Percentiles rank a stretch among this genome's conserved stretches.
Evolutionary conservation across 768 basidiomycete species (phyloP).

Genomic region (Lactarius hengduanensis): DNA sequence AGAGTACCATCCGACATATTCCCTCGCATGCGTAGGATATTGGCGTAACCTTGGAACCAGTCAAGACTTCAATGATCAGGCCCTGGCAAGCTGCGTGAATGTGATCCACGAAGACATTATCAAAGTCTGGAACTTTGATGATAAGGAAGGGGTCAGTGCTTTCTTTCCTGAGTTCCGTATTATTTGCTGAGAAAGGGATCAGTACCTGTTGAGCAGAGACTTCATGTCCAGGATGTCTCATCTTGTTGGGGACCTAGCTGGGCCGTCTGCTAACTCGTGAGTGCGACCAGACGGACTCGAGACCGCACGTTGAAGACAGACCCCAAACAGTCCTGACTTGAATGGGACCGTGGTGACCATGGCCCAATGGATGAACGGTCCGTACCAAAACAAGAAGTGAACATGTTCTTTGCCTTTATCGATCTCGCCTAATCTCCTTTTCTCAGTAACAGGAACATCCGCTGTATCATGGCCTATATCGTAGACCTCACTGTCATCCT

Average conservation of each 20-base stretch:
- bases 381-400: conserved; percentile 2
- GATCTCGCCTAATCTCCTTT: not conserved
- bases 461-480: conserved; percentile 17
- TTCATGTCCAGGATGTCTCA: conserved; percentile 3
- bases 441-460: not conserved
- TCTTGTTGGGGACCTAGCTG: conserved; percentile 2
- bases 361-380: not conserved
- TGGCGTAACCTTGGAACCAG: conserved; percentile 19
- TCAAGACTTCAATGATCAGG: not conserved
- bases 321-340: not conserved
- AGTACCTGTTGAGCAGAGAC: conserved; percentile 8
- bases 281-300: not conserved
- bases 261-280: not conserved
- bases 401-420: not conserved
- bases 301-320: not conserved
- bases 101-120: conserved; percentile 14
- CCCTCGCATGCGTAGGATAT: conserved; percentile 4
- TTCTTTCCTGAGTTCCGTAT: not conserved
- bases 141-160: not conserved
- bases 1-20: not conserved
- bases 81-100: not conserved
- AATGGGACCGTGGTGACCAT: not conserved
- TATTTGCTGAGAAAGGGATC: not conserved
- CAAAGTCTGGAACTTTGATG: conserved; percentile 6
- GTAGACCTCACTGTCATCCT: conserved; percentile 14